Conservation (phyloP, 352 stramenopile species). For the Phytophthora colocasiae region DNA sequence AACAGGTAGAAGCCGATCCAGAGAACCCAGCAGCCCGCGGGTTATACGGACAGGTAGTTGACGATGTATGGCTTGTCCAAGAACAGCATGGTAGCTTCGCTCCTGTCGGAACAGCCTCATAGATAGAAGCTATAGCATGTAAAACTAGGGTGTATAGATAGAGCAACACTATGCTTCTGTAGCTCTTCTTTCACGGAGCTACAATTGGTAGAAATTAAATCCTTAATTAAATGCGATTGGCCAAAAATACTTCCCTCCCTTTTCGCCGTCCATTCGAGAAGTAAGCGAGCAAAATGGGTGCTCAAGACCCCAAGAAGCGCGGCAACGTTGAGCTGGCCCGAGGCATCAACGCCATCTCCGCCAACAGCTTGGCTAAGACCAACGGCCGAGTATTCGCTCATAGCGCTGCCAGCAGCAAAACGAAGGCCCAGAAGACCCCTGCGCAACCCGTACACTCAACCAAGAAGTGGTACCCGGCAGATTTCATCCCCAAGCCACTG, state of each 20-base stretch:
- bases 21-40: slow-evolving; percentile 78
- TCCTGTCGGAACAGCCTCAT: slow-evolving; percentile 15
- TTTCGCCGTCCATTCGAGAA: slow-evolving; percentile 15
- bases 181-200: too few relatives aligned
- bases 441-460: slow-evolving; percentile 90
- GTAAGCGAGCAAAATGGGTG: slow-evolving; percentile 20
- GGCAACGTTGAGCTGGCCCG: slow-evolving; percentile 70
- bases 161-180: slow-evolving; percentile 8
- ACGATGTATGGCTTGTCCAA: slow-evolving; percentile 92
- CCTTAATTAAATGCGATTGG: slow-evolving; percentile 13
- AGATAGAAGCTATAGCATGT: slow-evolving; percentile 13
- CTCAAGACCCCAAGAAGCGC: slow-evolving; percentile 47
- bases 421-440: slow-evolving; percentile 20
- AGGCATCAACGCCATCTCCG: slow-evolving; percentile 81
- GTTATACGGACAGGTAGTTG: slow-evolving; percentile 82
- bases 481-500: slow-evolving; percentile 71
- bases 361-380: slow-evolving; percentile 67
- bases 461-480: slow-evolving; percentile 80
- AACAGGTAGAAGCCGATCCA: slow-evolving; percentile 86
- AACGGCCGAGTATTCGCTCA: slow-evolving; percentile 64
- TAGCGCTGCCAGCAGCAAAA: slow-evolving; percentile 31
- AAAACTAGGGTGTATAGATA: slow-evolving; percentile 13
- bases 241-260: slow-evolving; percentile 5
- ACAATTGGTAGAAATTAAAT: too few relatives aligned
- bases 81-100: slow-evolving; percentile 90